phyloP scores from a whole-genome alignment of 2,329 filamentous ascomycete species.

The Hypoxylon sp. region DNA sequence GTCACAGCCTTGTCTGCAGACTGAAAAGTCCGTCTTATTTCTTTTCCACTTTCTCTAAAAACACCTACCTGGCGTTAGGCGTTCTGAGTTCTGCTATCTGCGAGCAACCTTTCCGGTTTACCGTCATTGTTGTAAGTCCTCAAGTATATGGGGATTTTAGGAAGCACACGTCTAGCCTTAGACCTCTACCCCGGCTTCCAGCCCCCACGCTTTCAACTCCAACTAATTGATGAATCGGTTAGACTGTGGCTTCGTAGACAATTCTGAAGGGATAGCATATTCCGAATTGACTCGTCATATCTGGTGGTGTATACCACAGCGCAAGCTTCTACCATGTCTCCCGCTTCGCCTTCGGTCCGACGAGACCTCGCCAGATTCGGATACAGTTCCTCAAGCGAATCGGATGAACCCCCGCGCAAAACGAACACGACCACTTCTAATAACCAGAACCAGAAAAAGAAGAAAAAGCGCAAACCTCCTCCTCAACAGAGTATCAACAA shows the following conservation, averaged over 20 bases:
- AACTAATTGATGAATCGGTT: constrained; percentile 18
- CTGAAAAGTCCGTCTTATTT: constrained; percentile 28
- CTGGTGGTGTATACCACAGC: not conserved
- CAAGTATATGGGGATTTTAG: not conserved
- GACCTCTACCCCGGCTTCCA: not conserved
- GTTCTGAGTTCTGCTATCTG: constrained; percentile 27
- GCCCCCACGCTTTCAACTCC: not conserved
- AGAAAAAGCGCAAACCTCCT: constrained; percentile 70
- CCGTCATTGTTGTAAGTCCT: constrained; percentile 32
- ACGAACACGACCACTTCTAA: constrained; percentile 50
- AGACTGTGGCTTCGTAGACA: constrained; percentile 5
- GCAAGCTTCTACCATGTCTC: constrained; percentile 31
- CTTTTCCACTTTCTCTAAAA: constrained; percentile 18
- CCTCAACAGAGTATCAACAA: constrained; percentile 77
- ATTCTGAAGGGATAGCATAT: constrained; percentile 12
- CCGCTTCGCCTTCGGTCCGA: constrained; percentile 33
- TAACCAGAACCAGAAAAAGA: constrained; percentile 67
- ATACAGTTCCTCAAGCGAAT: constrained; percentile 67
- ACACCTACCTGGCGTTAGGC: constrained; percentile 38
- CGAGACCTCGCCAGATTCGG: constrained; percentile 56
- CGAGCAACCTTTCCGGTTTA: constrained; percentile 10
- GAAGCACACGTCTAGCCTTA: not conserved
- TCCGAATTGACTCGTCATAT: not conserved
- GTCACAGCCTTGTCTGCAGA: constrained; percentile 26
- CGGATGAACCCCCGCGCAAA: constrained; percentile 61